Evolutionary conservation across 768 basidiomycete species (phyloP).

Genomic region (Agrocybe praecox): DNA sequence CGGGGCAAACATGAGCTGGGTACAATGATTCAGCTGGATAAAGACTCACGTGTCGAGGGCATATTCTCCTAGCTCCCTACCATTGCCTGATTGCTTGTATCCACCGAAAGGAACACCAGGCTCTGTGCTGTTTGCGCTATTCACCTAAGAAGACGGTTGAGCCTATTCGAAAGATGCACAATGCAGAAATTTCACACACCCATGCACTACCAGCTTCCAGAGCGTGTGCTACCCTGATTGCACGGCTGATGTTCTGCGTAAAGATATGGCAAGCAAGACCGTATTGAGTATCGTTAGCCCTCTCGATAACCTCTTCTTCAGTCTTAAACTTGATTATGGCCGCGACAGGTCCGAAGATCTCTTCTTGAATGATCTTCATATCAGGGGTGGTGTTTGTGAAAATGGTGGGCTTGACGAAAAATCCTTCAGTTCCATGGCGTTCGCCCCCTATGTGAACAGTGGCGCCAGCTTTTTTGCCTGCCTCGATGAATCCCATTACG

Average conservation of each 20-base stretch:
- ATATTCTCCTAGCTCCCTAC: constrained; percentile 1
- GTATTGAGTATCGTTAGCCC: constrained; percentile 77
- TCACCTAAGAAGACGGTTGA: neutral
- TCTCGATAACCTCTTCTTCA: constrained; percentile 54
- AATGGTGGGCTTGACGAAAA: constrained; percentile 71
- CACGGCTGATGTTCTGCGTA: constrained; percentile 66
- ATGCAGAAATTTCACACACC: neutral
- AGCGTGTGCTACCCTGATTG: constrained; percentile 60
- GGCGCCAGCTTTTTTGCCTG: constrained; percentile 4
- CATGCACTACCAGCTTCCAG: constrained; percentile 32
- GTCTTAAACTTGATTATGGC: constrained; percentile 71
- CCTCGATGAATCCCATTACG: constrained; percentile 4
- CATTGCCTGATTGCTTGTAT: constrained; percentile 2
- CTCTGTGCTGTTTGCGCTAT: neutral
- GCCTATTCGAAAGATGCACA: too few relatives aligned
- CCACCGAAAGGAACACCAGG: constrained; percentile 1
- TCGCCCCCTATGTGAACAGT: constrained; percentile 1
- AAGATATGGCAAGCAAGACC: constrained; percentile 83
- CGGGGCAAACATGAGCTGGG: neutral
- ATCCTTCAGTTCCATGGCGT: constrained; percentile 40
- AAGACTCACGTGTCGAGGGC: neutral
- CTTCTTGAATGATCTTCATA: constrained; percentile 70
- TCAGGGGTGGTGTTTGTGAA: constrained; percentile 62
- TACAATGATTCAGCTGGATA: neutral
- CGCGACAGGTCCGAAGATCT: constrained; percentile 80